Evolutionary conservation across 768 basidiomycete genomes (phyloP).

Genomic region (Leccinellum luteum): DNA sequence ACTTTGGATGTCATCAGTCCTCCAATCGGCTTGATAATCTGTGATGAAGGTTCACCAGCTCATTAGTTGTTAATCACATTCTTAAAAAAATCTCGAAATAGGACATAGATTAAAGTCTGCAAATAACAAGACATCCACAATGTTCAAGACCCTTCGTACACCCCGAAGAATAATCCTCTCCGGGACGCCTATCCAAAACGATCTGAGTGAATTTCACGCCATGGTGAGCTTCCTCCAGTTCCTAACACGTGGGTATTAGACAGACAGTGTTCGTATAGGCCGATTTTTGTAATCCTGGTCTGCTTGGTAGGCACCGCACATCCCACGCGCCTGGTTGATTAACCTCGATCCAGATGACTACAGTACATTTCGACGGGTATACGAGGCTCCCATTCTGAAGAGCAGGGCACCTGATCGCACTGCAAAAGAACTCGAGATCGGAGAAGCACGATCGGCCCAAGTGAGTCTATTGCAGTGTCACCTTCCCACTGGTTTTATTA

Average conservation of each 20-base stretch:
- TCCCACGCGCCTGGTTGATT: background rate
- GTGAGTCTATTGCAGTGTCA: conserved; percentile 36
- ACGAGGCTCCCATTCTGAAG: conserved; percentile 84
- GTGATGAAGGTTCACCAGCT: conserved; percentile 76
- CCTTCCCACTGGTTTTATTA: background rate
- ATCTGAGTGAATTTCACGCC: conserved; percentile 90
- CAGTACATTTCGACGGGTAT: conserved; percentile 71
- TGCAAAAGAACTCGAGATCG: conserved; percentile 68
- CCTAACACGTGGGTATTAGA: background rate
- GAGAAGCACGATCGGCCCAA: conserved; percentile 74
- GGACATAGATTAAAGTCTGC: conserved; percentile 93
- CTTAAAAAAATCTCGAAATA: conserved; percentile 25
- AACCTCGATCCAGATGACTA: conserved; percentile 58
- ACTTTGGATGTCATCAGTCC: conserved; percentile 50
- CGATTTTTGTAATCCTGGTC: conserved; percentile 91
- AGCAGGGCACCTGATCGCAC: conserved; percentile 79
- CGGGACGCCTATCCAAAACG: conserved; percentile 97
- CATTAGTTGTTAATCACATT: background rate
- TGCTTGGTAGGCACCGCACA: conserved; percentile 56
- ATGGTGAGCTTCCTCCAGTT: conserved; percentile 61
- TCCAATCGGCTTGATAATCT: conserved; percentile 89
- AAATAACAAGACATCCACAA: conserved; percentile 83
- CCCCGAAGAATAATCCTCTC: conserved; percentile 83
- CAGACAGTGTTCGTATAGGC: conserved; percentile 44
- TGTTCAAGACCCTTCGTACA: conserved; percentile 79